Evolutionary conservation across 768 basidiomycete species (phyloP), one percentile per base, ranked within the genome.

Genomic region (Lentinula raphanica): DNA sequence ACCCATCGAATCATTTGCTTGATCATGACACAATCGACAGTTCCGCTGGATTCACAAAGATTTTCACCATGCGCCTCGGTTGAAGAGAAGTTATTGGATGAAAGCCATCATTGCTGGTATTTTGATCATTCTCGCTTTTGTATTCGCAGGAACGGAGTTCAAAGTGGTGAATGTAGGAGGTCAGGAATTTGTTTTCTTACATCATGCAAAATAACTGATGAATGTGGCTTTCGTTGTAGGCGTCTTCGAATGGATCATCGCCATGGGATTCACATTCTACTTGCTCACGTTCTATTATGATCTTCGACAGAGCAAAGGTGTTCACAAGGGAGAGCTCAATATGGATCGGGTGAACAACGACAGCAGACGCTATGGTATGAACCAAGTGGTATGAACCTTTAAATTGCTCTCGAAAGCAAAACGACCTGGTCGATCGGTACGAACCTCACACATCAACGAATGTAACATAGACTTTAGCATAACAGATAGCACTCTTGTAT

Each of bases 191-290:
- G 17, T 60, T 40, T n/a, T n/a, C n/a, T n/a, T n/a, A n/a, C 21
- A 17, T n/a, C 38, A 9, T 17, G 25, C 3, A 44, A 3, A 25
- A 8, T 12, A 6, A 7, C 5, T 59, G 1, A 31, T 25, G 28
- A 7, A 29, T 48, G 4, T 8, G 8, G 15, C 39, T 44, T 31
- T 17, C 23, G 8, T 54, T 28, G 5, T 57, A 84, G 87, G 78
- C n/a, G 69, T 90, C 56, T 64, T 92, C 6, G 90, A 92, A 68
- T 92, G 90, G 90, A 65, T 69, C 0, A 88, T 92, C 49, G 79
- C 80, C 3, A 85, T 91, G 55, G 82, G 87, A 7, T 90, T 84
- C 68, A 85, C 85, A 5, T 78, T 88, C 62, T 92, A 88, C 68
- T 71, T 90, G 39, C 73, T 89, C 58, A 86, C 88, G 0, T 92